Evolutionary conservation across 495 filamentous ascomycete genomes (phyloP).

Genomic region (Achaetomiella virescens): DNA sequence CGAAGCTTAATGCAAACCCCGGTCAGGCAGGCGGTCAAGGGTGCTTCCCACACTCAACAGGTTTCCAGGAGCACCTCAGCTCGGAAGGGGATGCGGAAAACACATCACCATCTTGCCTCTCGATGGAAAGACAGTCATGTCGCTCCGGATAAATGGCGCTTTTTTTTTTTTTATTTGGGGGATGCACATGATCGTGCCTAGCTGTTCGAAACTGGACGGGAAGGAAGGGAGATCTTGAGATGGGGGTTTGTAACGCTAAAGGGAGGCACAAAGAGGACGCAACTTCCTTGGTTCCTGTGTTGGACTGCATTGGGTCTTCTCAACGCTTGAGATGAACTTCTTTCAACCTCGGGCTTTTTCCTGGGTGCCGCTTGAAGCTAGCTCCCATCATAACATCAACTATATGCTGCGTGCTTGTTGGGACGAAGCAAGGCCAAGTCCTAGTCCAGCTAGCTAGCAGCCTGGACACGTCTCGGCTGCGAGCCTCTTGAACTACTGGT

Average conservation of each 20-base stretch:
- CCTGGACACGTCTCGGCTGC: not conserved
- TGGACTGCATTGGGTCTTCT: not conserved
- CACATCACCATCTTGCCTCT: too few relatives aligned
- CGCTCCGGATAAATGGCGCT: too few relatives aligned
- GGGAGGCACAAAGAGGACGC: not conserved
- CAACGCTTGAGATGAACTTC: too few relatives aligned
- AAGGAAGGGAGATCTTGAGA: not conserved
- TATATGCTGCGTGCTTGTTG: not conserved
- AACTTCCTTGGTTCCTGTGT: not conserved
- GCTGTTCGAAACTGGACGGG: too few relatives aligned
- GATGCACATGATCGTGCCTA: too few relatives aligned
- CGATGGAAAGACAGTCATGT: too few relatives aligned
- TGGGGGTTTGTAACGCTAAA: slow-evolving; percentile 1
- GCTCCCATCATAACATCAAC: too few relatives aligned
- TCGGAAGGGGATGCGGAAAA: not conserved
- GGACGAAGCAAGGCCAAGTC: not conserved
- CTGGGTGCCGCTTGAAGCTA: too few relatives aligned
- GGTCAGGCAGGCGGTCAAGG: not conserved
- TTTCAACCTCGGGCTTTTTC: too few relatives aligned
- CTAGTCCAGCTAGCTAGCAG: not conserved
- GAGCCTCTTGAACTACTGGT: not conserved
- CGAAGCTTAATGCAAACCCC: not conserved
- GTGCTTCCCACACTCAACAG: not conserved
- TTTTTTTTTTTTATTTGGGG: too few relatives aligned
- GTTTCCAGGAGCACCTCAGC: not conserved